phyloP scores from a whole-genome alignment of 179 eudicot genomes.

The Beta macrorhiza region DNA sequence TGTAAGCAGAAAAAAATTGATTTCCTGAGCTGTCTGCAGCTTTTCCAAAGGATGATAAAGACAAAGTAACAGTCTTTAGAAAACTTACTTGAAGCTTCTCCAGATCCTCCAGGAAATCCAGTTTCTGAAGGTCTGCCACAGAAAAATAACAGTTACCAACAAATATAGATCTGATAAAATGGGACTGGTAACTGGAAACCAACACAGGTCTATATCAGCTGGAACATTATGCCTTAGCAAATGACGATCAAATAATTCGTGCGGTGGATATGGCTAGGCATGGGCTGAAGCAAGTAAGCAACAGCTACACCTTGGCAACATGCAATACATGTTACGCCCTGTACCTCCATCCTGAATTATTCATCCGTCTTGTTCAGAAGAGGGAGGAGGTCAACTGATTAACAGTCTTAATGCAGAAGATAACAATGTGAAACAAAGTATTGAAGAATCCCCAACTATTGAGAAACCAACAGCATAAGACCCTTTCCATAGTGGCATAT shows the following conservation, averaged over 20 bases:
- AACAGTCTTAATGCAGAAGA: background rate
- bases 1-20: background rate
- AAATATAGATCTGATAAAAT: background rate
- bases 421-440: background rate
- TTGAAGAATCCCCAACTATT: background rate
- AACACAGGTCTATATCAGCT: slow-evolving; percentile 5
- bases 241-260: background rate
- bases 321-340: background rate
- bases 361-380: background rate
- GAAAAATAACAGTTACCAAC: slow-evolving; percentile 17
- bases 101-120: slow-evolving; percentile 30
- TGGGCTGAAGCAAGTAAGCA: background rate
- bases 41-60: background rate
- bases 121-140: slow-evolving; percentile 30
- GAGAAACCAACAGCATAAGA: background rate
- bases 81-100: slow-evolving; percentile 28
- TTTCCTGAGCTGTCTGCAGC: background rate
- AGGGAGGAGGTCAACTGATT: background rate
- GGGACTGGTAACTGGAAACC: background rate
- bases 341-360: background rate
- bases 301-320: background rate
- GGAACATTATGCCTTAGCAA: background rate
- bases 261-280: background rate
- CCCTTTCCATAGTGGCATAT: background rate
- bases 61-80: background rate